Evolutionary conservation across 2,329 filamentous ascomycete species (phyloP).

Genomic region (Fusarium begoniae): DNA sequence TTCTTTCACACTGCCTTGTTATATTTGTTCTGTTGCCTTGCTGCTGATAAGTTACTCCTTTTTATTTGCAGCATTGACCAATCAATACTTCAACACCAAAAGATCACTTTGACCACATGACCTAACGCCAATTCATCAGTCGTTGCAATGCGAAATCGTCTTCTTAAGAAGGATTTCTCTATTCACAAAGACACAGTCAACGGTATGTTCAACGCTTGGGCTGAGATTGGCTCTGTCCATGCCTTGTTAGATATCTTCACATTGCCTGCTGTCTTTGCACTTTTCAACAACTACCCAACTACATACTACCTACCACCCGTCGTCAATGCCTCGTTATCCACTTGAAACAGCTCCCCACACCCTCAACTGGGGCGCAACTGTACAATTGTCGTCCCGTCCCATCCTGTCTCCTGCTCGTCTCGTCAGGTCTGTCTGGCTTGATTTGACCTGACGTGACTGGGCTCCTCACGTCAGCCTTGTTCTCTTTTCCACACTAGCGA

Average conservation of each 20-base stretch:
- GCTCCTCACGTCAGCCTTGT: constrained; percentile 32
- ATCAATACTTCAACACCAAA: background rate
- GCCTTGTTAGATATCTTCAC: background rate
- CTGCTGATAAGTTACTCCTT: background rate
- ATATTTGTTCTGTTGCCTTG: background rate
- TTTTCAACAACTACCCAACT: constrained; percentile 1
- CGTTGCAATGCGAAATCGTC: constrained; percentile 46
- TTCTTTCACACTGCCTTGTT: background rate
- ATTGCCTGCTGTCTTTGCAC: constrained; percentile 3
- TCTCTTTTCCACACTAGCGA: background rate
- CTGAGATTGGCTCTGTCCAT: background rate
- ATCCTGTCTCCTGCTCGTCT: constrained; percentile 11
- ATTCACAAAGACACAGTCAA: constrained; percentile 47
- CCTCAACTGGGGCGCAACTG: constrained; percentile 28
- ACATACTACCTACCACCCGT: background rate
- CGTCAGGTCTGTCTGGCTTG: background rate
- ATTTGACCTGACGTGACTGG: background rate
- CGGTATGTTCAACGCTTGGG: constrained; percentile 29
- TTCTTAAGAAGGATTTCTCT: constrained; percentile 48
- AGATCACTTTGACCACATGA: background rate
- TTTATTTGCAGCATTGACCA: constrained; percentile 15
- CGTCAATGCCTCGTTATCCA: constrained; percentile 23
- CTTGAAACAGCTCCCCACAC: constrained; percentile 41
- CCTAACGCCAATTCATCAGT: background rate
- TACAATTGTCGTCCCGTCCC: constrained; percentile 23